phyloP scores from a whole-genome alignment of 495 filamentous ascomycete genomes.

The Aspergillus baeticus region DNA sequence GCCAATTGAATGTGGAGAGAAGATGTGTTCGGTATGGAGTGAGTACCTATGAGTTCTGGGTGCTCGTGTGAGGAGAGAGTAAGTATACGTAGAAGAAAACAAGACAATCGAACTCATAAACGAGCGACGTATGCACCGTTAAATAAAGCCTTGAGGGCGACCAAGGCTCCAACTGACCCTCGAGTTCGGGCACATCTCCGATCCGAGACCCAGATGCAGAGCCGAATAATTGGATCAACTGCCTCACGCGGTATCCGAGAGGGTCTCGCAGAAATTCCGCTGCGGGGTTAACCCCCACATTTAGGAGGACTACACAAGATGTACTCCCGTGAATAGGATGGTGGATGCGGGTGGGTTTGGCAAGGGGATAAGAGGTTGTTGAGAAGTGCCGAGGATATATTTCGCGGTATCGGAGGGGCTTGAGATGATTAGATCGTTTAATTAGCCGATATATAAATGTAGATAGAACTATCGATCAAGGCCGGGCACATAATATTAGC shows the following conservation, averaged over 20 bases:
- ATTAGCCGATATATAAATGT: background rate
- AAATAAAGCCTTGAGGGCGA: too few relatives aligned
- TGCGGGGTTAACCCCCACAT: constrained; percentile 5
- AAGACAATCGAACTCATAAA: too few relatives aligned
- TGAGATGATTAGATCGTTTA: background rate
- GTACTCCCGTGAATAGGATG: background rate
- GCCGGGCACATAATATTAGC: background rate
- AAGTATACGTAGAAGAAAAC: too few relatives aligned
- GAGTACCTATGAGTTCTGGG: too few relatives aligned
- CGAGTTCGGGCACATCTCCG: constrained; percentile 11
- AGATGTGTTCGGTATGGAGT: background rate
- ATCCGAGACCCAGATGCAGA: background rate
- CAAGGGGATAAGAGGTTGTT: background rate
- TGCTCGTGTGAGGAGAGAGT: too few relatives aligned
- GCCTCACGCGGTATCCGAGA: background rate
- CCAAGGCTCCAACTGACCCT: too few relatives aligned
- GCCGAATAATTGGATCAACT: background rate
- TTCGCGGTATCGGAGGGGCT: background rate
- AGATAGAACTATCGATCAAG: background rate
- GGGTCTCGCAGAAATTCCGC: constrained; percentile 3
- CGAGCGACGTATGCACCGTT: too few relatives aligned
- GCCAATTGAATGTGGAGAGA: too few relatives aligned
- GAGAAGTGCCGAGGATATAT: background rate
- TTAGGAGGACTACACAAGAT: background rate
- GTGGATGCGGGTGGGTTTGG: background rate